Conservation (phyloP, 1,284 basidiomycete genomes). For the Cystobasidium pallidum region DNA sequence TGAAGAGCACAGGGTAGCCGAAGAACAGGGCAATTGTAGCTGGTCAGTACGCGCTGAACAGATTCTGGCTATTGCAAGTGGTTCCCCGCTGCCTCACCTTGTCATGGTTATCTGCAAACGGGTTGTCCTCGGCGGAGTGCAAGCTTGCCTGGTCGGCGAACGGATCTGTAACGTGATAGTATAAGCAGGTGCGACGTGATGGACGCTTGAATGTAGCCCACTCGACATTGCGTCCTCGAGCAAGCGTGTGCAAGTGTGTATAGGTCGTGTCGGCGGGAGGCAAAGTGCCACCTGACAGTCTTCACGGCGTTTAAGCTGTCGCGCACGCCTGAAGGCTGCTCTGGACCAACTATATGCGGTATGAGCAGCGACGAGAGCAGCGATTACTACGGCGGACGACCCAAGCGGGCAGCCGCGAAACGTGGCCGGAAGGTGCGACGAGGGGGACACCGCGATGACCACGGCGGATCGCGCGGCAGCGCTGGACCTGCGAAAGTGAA, state of each 20-base stretch:
- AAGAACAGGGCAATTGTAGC: background rate
- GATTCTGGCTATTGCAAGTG: background rate
- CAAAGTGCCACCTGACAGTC: slow-evolving; percentile 17
- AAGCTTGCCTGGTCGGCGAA: slow-evolving; percentile 38
- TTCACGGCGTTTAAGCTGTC: slow-evolving; percentile 6
- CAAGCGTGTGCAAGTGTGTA: background rate
- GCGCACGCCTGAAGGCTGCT: no score
- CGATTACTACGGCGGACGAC: slow-evolving; percentile 27
- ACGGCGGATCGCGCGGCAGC: background rate
- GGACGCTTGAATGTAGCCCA: background rate
- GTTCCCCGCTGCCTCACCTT: slow-evolving; percentile 3
- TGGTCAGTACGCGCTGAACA: background rate
- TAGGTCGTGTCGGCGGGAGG: background rate
- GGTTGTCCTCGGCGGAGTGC: slow-evolving; percentile 37
- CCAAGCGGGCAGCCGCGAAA: slow-evolving; percentile 4
- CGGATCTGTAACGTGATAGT: slow-evolving; percentile 10
- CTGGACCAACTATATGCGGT: background rate
- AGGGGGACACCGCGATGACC: background rate
- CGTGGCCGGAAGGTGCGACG: slow-evolving; percentile 25
- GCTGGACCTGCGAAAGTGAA: slow-evolving; percentile 66
- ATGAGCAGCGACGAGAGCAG: slow-evolving; percentile 33
- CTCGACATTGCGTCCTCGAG: slow-evolving; percentile 14
- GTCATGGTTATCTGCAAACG: slow-evolving; percentile 39
- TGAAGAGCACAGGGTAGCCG: background rate
- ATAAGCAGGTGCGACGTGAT: background rate